Percentiles rank a stretch among this genome's conserved stretches.
Evolutionary conservation across 495 filamentous ascomycete species (phyloP).

Genomic region (Sabuloglossum arenarium): DNA sequence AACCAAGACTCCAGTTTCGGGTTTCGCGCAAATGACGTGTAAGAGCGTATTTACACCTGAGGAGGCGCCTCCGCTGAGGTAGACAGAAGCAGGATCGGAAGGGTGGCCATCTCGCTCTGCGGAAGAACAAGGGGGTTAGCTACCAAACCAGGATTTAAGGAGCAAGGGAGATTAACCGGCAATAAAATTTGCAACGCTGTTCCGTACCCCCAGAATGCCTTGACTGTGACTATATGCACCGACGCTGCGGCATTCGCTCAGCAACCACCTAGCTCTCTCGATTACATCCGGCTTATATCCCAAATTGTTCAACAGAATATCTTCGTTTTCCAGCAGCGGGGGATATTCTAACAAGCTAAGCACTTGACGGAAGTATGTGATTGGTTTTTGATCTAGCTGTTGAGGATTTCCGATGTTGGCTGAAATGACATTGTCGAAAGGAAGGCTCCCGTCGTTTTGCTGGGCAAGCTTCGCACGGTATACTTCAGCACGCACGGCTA

Average conservation of each 20-base stretch:
- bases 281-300: conserved; percentile 80
- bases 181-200: conserved; percentile 84
- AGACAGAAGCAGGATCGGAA: conserved; percentile 57
- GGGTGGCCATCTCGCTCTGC: conserved; percentile 68
- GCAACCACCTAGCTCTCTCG: conserved; percentile 54
- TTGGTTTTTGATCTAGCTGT: conserved; percentile 94
- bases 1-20: conserved; percentile 69
- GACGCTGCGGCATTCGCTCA: conserved; percentile 70
- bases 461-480: conserved; percentile 48
- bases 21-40: conserved; percentile 63
- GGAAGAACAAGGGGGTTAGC: neutral
- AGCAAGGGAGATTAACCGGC: conserved; percentile 31
- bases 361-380: conserved; percentile 97
- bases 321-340: conserved; percentile 51
- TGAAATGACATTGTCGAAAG: conserved; percentile 77
- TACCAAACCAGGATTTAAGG: neutral
- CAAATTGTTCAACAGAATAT: conserved; percentile 38
- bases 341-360: conserved; percentile 89
- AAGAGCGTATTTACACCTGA: conserved; percentile 86
- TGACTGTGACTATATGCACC: conserved; percentile 93
- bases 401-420: conserved; percentile 99
- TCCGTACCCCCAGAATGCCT: conserved; percentile 60
- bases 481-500: conserved; percentile 75
- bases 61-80: conserved; percentile 75
- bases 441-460: conserved; percentile 25